phyloP scores from a whole-genome alignment of 257 asterid genomes.

The Cordia subcordata region DNA sequence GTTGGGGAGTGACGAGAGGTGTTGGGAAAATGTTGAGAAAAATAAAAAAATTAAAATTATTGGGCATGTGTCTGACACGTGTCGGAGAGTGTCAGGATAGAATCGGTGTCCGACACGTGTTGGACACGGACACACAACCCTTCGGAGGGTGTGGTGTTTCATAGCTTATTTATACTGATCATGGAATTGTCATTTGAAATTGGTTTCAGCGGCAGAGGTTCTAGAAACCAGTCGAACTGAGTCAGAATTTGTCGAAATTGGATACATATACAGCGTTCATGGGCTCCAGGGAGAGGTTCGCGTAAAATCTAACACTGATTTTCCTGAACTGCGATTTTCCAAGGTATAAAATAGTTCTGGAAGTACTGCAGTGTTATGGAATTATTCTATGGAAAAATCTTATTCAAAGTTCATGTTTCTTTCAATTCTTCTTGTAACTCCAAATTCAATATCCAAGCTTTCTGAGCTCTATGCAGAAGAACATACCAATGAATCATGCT shows the following conservation, averaged over 20 bases:
- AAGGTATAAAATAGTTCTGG: slow-evolving; percentile 39
- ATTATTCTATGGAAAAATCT: neutral
- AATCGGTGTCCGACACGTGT: too few species aligned
- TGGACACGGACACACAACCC: too few species aligned
- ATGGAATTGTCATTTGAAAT: slow-evolving; percentile 6
- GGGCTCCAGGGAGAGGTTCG: slow-evolving; percentile 92
- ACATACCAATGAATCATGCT: too few species aligned
- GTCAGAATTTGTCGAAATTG: slow-evolving; percentile 61
- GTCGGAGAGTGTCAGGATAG: too few species aligned
- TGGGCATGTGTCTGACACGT: too few species aligned
- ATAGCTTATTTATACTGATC: too few species aligned
- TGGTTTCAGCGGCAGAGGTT: slow-evolving; percentile 26
- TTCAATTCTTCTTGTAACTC: neutral
- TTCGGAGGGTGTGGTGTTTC: too few species aligned
- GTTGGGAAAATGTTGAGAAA: too few species aligned
- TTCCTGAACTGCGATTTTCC: slow-evolving; percentile 89
- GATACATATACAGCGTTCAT: slow-evolving; percentile 76
- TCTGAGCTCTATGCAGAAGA: neutral
- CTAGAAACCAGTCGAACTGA: slow-evolving; percentile 43
- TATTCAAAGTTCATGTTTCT: neutral
- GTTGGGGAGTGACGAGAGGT: too few species aligned
- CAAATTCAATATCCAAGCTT: neutral
- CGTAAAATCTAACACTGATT: slow-evolving; percentile 71
- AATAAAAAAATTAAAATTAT: too few species aligned
- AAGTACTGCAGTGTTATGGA: neutral